These are phyloP conservation scores for Mycena epipterygia DNA, from an alignment of 768 basidiomycete genomes.

Conservation along the genomic window DNA sequence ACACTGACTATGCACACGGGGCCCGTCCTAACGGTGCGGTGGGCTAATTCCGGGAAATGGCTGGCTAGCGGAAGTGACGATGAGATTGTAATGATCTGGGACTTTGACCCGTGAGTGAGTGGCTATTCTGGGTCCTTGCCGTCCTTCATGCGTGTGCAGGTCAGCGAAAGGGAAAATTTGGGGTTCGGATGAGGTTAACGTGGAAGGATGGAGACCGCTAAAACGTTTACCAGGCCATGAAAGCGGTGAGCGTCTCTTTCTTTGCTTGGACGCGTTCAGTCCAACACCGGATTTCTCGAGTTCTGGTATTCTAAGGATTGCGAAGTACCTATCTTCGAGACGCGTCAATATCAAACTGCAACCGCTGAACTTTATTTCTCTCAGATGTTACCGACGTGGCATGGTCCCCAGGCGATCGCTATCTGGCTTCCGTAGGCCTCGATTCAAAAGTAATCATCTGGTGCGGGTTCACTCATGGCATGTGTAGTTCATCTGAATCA, in stretches of 20 bases:
- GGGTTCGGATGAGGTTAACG: constrained; percentile 95
- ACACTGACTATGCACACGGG: constrained; percentile 96
- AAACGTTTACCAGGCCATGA: constrained; percentile 94
- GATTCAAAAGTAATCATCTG: constrained; percentile 94
- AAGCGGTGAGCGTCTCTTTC: constrained; percentile 72
- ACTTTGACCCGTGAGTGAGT: constrained; percentile 89
- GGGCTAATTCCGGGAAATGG: constrained; percentile 95
- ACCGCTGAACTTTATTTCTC: neutral
- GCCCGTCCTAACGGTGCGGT: constrained; percentile 90
- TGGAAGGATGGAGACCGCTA: constrained; percentile 97
- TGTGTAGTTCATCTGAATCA: constrained; percentile 36
- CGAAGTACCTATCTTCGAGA: neutral
- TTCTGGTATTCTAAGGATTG: neutral
- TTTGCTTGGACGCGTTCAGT: constrained; percentile 2
- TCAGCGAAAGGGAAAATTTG: constrained; percentile 86
- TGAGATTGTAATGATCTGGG: constrained; percentile 96
- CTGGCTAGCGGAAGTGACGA: constrained; percentile 98
- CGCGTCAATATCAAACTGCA: neutral
- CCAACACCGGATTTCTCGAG: neutral
- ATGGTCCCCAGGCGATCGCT: constrained; percentile 94
- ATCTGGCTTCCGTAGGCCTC: constrained; percentile 92
- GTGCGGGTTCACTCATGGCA: constrained; percentile 94
- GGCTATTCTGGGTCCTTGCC: constrained; percentile 15
- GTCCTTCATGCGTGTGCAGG: constrained; percentile 12
- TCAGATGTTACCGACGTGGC: constrained; percentile 95